phyloP scores from a whole-genome alignment of 371 early-diverging fungal species.

The Racocetra persica region DNA sequence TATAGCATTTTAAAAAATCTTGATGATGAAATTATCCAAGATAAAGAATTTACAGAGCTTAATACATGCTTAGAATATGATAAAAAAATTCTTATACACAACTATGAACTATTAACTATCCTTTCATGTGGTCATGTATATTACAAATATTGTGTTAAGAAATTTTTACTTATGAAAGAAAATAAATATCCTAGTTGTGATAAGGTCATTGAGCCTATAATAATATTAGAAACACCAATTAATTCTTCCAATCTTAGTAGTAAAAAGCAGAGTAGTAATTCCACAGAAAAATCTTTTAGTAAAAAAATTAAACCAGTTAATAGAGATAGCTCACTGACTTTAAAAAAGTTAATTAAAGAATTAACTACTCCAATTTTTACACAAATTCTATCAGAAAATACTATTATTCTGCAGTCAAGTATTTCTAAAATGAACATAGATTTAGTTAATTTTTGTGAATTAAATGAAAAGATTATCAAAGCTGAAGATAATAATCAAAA shows the following conservation, averaged over 20 bases:
- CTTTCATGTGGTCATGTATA: conserved; percentile 9
- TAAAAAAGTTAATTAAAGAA: conserved; percentile 15
- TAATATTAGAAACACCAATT: too few species aligned
- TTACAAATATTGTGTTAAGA: conserved; percentile 9
- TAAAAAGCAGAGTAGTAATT: too few species aligned
- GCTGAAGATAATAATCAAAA: neutral
- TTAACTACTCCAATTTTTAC: too few species aligned
- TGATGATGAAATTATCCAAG: neutral
- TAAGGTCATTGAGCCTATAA: neutral
- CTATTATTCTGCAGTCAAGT: neutral
- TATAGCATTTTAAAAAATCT: conserved; percentile 29
- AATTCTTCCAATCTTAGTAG: too few species aligned
- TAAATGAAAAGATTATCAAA: conserved; percentile 11
- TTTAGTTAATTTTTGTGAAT: neutral
- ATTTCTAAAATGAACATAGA: too few species aligned
- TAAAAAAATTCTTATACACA: neutral
- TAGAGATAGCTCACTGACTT: neutral
- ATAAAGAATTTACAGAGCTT: neutral
- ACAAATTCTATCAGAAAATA: neutral
- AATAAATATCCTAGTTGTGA: conserved; percentile 10
- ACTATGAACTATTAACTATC: neutral
- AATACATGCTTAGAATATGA: neutral
- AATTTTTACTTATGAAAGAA: neutral
- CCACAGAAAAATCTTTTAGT: too few species aligned
- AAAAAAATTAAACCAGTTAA: neutral